Percentiles rank a stretch among this genome's conserved stretches.
These are phyloP conservation scores for Metarhizium robertsii DNA, from an alignment of 2,329 filamentous ascomycete genomes.

Conservation along the genomic window DNA sequence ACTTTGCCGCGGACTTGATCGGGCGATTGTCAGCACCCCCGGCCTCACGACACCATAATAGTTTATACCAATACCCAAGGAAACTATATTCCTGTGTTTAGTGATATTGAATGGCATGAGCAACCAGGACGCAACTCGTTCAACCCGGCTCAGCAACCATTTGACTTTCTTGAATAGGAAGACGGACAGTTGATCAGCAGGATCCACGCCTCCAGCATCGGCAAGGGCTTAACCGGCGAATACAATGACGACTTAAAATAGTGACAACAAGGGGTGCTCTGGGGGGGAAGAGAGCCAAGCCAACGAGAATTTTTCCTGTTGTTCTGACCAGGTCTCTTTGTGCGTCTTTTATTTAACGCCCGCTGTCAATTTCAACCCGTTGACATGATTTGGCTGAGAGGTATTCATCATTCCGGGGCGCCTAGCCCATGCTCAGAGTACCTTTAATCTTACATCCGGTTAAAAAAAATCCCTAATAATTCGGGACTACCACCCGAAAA, in stretches of 20 bases:
- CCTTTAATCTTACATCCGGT: background rate
- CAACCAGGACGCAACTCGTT: too few species aligned
- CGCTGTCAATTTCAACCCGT: background rate
- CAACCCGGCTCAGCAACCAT: too few species aligned
- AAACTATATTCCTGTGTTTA: too few species aligned
- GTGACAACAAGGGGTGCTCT: background rate
- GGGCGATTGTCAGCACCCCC: too few species aligned
- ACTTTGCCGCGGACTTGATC: too few species aligned
- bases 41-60: too few species aligned
- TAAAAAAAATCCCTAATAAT: background rate
- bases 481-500: background rate
- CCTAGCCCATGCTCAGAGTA: background rate
- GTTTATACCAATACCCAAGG: too few species aligned
- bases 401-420: background rate
- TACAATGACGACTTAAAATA: background rate
- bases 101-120: too few species aligned
- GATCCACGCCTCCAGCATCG: too few species aligned
- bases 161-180: too few species aligned
- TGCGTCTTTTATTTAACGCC: background rate
- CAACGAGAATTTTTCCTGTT: background rate
- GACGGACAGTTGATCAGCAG: too few species aligned
- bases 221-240: background rate
- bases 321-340: background rate
- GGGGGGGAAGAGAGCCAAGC: background rate
- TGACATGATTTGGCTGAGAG: background rate